These are phyloP conservation scores for Excoecaria agallocha DNA, from an alignment of 345 rosid species.

Conservation along the genomic window DNA sequence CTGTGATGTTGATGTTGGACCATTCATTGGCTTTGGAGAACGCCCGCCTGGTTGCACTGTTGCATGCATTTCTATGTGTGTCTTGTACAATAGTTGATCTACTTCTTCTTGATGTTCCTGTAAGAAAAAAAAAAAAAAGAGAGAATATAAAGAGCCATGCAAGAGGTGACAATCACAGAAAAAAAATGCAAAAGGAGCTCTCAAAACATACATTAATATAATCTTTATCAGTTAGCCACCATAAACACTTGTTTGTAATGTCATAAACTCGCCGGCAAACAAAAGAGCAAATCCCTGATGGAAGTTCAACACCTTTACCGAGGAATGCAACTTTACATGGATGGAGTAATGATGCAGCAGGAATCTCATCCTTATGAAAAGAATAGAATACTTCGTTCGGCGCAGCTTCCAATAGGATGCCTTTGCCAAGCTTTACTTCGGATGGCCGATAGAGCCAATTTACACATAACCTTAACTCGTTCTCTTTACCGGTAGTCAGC, in stretches of 20 bases:
- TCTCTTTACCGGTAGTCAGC: conserved; percentile 47
- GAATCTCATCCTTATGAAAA: conserved; percentile 89
- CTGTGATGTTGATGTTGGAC: conserved; percentile 74
- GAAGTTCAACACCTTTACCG: conserved; percentile 72
- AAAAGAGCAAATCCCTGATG: conserved; percentile 69
- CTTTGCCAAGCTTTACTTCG: conserved; percentile 85
- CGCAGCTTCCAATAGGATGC: conserved; percentile 71
- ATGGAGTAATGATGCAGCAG: conserved; percentile 83
- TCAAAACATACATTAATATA: conserved; percentile 68
- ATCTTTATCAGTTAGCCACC: conserved; percentile 97
- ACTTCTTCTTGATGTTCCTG: conserved; percentile 73
- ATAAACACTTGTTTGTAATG: conserved; percentile 57
- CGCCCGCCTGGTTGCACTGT: conserved; percentile 74
- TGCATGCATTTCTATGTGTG: conserved; percentile 74
- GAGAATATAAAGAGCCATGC: conserved; percentile 4
- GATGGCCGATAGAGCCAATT: conserved; percentile 89
- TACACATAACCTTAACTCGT: conserved; percentile 52
- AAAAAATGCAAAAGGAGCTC: not conserved
- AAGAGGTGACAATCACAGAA: not conserved
- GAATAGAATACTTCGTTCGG: conserved; percentile 95
- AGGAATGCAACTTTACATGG: conserved; percentile 97
- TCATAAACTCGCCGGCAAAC: conserved; percentile 90
- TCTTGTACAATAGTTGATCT: conserved; percentile 62
- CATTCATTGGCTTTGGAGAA: conserved; percentile 72
- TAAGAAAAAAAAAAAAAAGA: not conserved